phyloP scores from a whole-genome alignment of 2,329 filamentous ascomycete genomes.

The Botryosphaeria dothidea region DNA sequence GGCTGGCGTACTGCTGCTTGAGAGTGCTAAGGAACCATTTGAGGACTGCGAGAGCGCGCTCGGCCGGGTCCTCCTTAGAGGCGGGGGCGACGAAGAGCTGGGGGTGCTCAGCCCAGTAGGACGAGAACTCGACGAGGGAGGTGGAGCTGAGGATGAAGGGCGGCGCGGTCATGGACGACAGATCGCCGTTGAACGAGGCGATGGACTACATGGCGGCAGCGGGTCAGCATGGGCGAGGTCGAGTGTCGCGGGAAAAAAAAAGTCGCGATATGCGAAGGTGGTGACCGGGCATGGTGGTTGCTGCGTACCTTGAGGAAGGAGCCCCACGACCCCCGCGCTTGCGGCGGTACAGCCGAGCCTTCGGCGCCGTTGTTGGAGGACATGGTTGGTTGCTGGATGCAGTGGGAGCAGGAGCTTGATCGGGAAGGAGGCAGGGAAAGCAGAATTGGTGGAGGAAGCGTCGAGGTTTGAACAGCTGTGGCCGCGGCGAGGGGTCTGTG shows the following conservation, averaged over 20 bases:
- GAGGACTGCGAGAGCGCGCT: constrained; percentile 82
- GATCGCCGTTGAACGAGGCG: constrained; percentile 57
- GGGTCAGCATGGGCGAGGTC: not conserved
- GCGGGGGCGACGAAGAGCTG: constrained; percentile 78
- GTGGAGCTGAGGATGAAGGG: constrained; percentile 58
- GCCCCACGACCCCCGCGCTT: constrained; percentile 50
- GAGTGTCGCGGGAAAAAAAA: not conserved
- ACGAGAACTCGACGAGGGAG: constrained; percentile 59
- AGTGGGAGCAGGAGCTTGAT: not conserved
- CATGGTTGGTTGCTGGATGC: not conserved
- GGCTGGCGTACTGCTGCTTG: constrained; percentile 77
- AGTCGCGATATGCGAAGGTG: not conserved
- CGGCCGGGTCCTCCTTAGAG: constrained; percentile 74
- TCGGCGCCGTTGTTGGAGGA: constrained; percentile 14
- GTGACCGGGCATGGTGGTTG: not conserved
- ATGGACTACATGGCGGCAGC: constrained; percentile 40
- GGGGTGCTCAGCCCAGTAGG: constrained; percentile 59
- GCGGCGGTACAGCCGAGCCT: constrained; percentile 45
- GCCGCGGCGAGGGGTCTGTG: constrained; percentile 8
- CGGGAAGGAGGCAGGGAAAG: not conserved
- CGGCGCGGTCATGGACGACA: constrained; percentile 58
- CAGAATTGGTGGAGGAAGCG: not conserved
- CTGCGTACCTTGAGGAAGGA: constrained; percentile 50
- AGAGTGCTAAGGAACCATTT: constrained; percentile 95
- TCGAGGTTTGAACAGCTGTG: constrained; percentile 2